phyloP scores from a whole-genome alignment of 768 basidiomycete species.

The Tremella mesenterica region DNA sequence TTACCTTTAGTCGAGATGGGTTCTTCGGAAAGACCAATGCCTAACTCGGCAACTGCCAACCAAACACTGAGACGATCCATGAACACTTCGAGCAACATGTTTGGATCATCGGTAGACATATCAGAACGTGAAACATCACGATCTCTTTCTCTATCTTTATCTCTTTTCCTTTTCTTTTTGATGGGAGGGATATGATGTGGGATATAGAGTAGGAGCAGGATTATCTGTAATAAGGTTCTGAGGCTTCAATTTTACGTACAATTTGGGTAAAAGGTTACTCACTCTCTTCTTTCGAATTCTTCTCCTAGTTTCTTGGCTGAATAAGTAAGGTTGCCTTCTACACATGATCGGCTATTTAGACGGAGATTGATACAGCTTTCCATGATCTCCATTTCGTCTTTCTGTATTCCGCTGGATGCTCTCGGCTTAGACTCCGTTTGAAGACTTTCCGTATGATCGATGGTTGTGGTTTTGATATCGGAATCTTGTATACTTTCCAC shows the following conservation, averaged over 20 bases:
- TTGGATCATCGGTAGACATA: constrained; percentile 19
- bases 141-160: background rate
- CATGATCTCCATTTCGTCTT: background rate
- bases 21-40: constrained; percentile 1
- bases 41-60: constrained; percentile 34
- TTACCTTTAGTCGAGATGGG: constrained; percentile 5
- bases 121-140: background rate
- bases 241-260: background rate
- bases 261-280: constrained; percentile 2
- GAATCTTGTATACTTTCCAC: background rate
- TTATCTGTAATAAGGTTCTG: constrained; percentile 33
- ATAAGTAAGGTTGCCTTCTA: constrained; percentile 10
- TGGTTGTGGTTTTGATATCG: constrained; percentile 2
- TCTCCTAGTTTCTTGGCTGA: constrained; percentile 21
- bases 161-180: constrained; percentile 25
- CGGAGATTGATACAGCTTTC: constrained; percentile 13
- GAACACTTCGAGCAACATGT: constrained; percentile 27
- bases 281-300: constrained; percentile 40
- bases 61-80: constrained; percentile 38
- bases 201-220: constrained; percentile 8
- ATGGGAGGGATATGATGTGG: background rate
- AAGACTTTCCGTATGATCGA: background rate
- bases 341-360: constrained; percentile 9
- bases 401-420: background rate
- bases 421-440: background rate